Conservation (phyloP, 2,329 filamentous ascomycete genomes). For the Alternaria tenuissima region DNA sequence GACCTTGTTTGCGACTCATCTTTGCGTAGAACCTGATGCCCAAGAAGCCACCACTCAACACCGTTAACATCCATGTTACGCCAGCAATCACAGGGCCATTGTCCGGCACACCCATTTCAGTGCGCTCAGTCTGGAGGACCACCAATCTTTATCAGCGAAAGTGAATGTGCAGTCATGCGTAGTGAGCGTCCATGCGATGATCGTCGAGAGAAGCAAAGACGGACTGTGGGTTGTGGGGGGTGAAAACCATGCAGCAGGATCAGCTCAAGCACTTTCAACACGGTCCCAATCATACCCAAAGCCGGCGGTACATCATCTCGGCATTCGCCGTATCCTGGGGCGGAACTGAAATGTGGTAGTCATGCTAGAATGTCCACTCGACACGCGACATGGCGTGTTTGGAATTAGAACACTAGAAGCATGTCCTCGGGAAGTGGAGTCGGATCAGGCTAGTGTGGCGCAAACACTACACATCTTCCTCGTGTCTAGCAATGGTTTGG, state of each 20-base stretch:
- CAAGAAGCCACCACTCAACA: conserved; percentile 32
- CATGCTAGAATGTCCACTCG: conserved; percentile 1
- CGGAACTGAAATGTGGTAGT: conserved; percentile 1
- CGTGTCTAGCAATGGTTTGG: neutral
- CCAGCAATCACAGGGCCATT: conserved; percentile 36
- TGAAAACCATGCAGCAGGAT: conserved; percentile 5
- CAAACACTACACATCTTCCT: neutral
- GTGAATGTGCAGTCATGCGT: conserved; percentile 2
- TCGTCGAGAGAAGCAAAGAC: neutral
- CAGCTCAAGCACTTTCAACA: neutral
- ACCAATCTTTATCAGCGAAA: conserved; percentile 1
- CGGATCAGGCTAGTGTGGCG: neutral
- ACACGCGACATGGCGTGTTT: conserved; percentile 13
- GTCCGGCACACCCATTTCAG: conserved; percentile 26
- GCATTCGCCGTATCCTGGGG: conserved; percentile 2
- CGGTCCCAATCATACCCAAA: conserved; percentile 3
- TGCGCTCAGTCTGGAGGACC: conserved; percentile 6
- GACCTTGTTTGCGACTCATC: conserved; percentile 29
- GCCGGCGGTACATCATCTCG: conserved; percentile 2
- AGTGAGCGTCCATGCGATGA: neutral
- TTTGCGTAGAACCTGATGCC: conserved; percentile 40
- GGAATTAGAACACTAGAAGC: conserved; percentile 2
- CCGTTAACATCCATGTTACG: conserved; percentile 36
- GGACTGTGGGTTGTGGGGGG: neutral
- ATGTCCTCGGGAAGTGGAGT: conserved; percentile 1